Conservation (phyloP, 148 eudicot genomes). For the Linanthus parryae region DNA sequence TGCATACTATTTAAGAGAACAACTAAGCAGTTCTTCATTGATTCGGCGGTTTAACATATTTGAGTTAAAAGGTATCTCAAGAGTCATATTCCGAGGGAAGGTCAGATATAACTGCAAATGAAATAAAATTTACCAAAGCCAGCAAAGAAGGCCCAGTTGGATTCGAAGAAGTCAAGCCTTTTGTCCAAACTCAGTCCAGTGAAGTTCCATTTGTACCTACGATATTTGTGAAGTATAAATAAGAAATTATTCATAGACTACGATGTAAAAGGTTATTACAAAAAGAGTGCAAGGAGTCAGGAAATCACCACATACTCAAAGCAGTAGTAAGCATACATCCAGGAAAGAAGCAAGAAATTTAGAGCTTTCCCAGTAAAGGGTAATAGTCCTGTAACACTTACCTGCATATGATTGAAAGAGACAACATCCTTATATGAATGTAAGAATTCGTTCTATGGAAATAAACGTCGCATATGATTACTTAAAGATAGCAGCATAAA, state of each 20-base stretch:
- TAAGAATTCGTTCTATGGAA: neutral
- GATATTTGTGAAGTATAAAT: conserved; percentile 7
- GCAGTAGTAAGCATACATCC: conserved; percentile 99
- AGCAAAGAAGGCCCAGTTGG: conserved; percentile 97
- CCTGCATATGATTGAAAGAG: conserved; percentile 38
- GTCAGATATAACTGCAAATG: no score
- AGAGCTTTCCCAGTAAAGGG: conserved; percentile 73
- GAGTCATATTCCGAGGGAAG: no score
- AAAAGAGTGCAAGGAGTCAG: conserved; percentile 1
- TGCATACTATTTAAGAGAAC: no score
- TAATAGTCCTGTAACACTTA: conserved; percentile 63
- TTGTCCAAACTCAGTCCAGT: conserved; percentile 75
- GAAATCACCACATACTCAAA: conserved; percentile 69
- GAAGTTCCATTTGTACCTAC: conserved; percentile 96
- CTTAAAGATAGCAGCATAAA: neutral
- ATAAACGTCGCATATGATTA: neutral
- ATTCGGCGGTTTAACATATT: no score
- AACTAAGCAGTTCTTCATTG: no score
- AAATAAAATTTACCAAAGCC: conserved; percentile 72
- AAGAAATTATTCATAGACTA: conserved; percentile 10
- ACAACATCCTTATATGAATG: conserved; percentile 1
- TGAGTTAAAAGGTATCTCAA: no score
- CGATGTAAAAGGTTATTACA: neutral
- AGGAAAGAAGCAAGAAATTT: conserved; percentile 78
- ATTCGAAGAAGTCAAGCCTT: conserved; percentile 93